Conservation (phyloP, 2,329 filamentous ascomycete genomes). For the Aureobasidium mangrovei region DNA sequence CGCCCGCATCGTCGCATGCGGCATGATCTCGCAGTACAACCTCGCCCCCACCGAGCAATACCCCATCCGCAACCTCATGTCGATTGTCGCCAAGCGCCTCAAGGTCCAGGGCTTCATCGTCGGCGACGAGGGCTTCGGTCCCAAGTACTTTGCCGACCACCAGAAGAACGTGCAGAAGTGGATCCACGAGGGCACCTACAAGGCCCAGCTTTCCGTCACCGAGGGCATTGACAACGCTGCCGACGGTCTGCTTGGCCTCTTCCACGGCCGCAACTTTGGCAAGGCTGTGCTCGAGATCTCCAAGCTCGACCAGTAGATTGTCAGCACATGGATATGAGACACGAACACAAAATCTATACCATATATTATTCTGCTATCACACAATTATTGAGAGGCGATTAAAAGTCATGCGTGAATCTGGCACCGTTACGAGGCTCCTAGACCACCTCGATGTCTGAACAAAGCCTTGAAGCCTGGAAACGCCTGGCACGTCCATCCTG, state of each 20-base stretch:
- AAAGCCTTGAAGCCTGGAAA: no score
- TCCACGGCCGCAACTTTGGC: conserved; percentile 73
- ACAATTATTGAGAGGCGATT: no score
- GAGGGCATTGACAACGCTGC: conserved; percentile 69
- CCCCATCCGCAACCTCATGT: conserved; percentile 57
- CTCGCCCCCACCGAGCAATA: conserved; percentile 46
- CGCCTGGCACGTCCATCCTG: no score
- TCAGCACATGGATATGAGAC: conserved; percentile 1
- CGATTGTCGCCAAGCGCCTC: conserved; percentile 59
- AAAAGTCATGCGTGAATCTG: no score
- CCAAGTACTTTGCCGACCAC: conserved; percentile 59
- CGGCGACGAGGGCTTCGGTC: conserved; percentile 53
- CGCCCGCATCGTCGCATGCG: conserved; percentile 56
- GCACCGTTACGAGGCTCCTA: no score
- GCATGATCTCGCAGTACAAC: conserved; percentile 75
- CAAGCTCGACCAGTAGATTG: conserved; percentile 10
- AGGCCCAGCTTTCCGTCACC: conserved; percentile 58
- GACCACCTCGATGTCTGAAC: no score
- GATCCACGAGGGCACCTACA: conserved; percentile 67
- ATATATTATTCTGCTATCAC: neutral
- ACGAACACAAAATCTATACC: neutral
- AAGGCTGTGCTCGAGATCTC: conserved; percentile 70
- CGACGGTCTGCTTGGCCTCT: conserved; percentile 65
- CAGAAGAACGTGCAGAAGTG: conserved; percentile 67
- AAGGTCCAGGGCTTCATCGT: conserved; percentile 72